Evolutionary conservation across 2,329 filamentous ascomycete genomes (phyloP).

Genomic region (Aspergillus sp.): DNA sequence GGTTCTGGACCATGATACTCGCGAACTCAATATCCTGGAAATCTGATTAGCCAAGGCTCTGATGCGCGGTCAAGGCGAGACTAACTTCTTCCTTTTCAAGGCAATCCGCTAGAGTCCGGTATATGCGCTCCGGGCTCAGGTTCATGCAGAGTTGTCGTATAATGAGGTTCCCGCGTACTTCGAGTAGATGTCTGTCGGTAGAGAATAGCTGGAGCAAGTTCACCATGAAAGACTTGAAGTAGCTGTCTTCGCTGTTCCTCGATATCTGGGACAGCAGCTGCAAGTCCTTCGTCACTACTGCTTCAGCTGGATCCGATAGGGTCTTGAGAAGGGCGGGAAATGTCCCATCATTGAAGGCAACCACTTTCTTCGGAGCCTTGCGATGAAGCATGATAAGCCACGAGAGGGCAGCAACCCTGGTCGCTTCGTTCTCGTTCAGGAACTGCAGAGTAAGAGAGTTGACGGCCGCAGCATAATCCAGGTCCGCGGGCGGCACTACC

Average conservation of each 20-base stretch:
- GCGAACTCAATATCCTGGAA: conserved; percentile 88
- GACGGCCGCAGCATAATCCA: conserved; percentile 96
- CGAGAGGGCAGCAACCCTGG: conserved; percentile 84
- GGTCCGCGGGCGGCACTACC: conserved; percentile 55
- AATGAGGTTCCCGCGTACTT: conserved; percentile 91
- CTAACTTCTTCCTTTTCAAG: conserved; percentile 84
- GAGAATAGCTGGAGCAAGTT: conserved; percentile 93
- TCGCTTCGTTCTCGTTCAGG: conserved; percentile 94
- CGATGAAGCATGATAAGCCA: conserved; percentile 98
- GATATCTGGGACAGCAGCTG: conserved; percentile 95
- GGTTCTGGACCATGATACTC: conserved; percentile 98
- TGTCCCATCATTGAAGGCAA: conserved; percentile 95
- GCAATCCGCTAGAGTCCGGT: conserved; percentile 91
- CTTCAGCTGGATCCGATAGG: conserved; percentile 89
- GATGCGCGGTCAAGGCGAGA: background rate
- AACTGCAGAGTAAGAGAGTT: conserved; percentile 91
- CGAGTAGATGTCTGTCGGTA: conserved; percentile 85
- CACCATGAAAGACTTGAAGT: conserved; percentile 98
- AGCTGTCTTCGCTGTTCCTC: conserved; percentile 92
- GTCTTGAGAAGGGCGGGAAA: conserved; percentile 96
- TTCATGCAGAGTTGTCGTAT: conserved; percentile 93
- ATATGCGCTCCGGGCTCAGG: conserved; percentile 90
- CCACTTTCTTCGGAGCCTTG: conserved; percentile 87
- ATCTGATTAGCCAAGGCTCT: conserved; percentile 8
- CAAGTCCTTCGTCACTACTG: conserved; percentile 91